Evolutionary conservation across 2,329 filamentous ascomycete genomes (phyloP).

Genomic region (Phialophora chinensis): DNA sequence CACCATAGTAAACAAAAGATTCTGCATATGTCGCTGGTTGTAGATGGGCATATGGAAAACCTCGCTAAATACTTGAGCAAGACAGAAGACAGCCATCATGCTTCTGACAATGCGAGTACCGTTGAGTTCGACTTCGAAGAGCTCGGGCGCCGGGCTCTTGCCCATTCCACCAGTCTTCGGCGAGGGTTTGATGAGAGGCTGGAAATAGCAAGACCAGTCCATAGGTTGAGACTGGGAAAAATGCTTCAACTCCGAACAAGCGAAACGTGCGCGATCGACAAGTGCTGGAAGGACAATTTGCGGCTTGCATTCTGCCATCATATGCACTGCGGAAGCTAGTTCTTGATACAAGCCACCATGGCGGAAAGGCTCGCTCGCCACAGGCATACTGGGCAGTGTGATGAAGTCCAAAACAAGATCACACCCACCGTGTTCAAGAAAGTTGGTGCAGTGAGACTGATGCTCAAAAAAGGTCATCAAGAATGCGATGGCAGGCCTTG

Average conservation of each 20-base stretch:
- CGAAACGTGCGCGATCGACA: slow-evolving; percentile 72
- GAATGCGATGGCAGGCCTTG: slow-evolving; percentile 78
- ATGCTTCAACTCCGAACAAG: slow-evolving; percentile 70
- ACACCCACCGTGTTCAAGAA: slow-evolving; percentile 74
- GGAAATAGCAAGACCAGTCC: slow-evolving; percentile 67
- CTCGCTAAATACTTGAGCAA: slow-evolving; percentile 75
- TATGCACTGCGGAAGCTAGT: slow-evolving; percentile 74
- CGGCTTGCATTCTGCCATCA: slow-evolving; percentile 79
- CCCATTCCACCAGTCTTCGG: slow-evolving; percentile 32
- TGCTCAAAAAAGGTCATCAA: slow-evolving; percentile 78
- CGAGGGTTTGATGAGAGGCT: slow-evolving; percentile 60
- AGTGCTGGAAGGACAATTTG: slow-evolving; percentile 82
- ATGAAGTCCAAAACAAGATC: slow-evolving; percentile 84
- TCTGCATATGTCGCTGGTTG: slow-evolving; percentile 66
- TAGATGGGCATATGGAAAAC: slow-evolving; percentile 71
- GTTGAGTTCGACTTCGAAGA: slow-evolving; percentile 53
- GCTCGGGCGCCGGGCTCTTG: slow-evolving; percentile 30
- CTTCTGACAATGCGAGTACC: slow-evolving; percentile 82
- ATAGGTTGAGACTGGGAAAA: slow-evolving; percentile 60
- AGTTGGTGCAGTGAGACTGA: slow-evolving; percentile 70
- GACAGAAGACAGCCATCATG: slow-evolving; percentile 74
- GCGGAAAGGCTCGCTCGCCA: slow-evolving; percentile 32
- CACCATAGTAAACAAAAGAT: slow-evolving; percentile 72
- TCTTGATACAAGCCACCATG: slow-evolving; percentile 67
- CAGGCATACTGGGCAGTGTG: slow-evolving; percentile 77